phyloP scores from a whole-genome alignment of 2,329 filamentous ascomycete species.

The Exophiala phaeomuriformis region DNA sequence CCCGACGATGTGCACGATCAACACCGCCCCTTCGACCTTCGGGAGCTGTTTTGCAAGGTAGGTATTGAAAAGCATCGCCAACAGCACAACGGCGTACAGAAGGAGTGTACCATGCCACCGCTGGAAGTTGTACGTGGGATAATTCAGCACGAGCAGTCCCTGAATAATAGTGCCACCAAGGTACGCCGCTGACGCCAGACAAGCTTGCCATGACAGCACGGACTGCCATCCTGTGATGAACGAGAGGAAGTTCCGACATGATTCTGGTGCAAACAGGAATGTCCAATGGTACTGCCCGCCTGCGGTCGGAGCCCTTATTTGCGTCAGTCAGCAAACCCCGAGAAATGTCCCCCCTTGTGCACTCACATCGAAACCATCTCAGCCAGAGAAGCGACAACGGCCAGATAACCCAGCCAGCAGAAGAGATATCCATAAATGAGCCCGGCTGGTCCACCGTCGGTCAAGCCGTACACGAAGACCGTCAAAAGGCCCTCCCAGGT shows the following conservation, averaged over 20 bases:
- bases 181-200: conserved; percentile 37
- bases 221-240: conserved; percentile 38
- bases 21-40: conserved; percentile 17
- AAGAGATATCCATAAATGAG: conserved; percentile 33
- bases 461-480: conserved; percentile 18
- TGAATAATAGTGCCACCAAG: conserved; percentile 42
- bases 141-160: conserved; percentile 38
- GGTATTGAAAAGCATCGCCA: conserved; percentile 47
- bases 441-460: conserved; percentile 32
- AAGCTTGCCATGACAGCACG: conserved; percentile 42
- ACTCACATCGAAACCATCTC: conserved; percentile 34
- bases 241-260: conserved; percentile 22
- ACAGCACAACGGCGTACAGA: conserved; percentile 42
- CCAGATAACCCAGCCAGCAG: conserved; percentile 30
- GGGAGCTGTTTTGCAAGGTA: conserved; percentile 33
- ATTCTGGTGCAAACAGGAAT: conserved; percentile 25
- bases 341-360: background rate
- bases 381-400: conserved; percentile 29
- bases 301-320: conserved; percentile 30
- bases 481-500: conserved; percentile 29
- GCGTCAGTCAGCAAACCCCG: conserved; percentile 2
- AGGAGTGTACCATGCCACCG: conserved; percentile 47
- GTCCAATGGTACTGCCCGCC: conserved; percentile 37
- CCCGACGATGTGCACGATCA: conserved; percentile 17
- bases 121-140: conserved; percentile 36